Evolutionary conservation across 179 eudicot genomes (phyloP), one percentile per base, ranked within the genome.

Genomic region (Corrigiola litoralis): DNA sequence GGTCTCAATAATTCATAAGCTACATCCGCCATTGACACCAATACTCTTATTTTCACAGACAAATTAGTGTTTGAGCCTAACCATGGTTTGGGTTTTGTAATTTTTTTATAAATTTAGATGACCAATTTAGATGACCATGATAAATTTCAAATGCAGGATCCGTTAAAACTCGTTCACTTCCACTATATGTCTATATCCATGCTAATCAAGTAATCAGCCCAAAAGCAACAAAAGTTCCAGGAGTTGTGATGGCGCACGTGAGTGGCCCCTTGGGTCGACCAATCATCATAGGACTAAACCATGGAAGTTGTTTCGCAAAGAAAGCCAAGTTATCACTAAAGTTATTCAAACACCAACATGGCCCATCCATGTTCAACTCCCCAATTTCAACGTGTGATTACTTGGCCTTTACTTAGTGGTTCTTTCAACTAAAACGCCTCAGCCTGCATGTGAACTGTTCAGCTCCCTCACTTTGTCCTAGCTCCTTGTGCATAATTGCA

Each of bases 241-340:
- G 0, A 42, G 2, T 54, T 31, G 45, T 18, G 65, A 40, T 18
- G 34, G 33, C 7, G 57, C 71, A 67, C 71, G 71, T 67, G 71
- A 67, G 58, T 24, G n/a, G 21, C 71, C 71, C 51, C 71, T 65
- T 16, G 2, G 17, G 24, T 45, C 23, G 23, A 45, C 71, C 71
- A 67, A 58, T 67, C 47, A 34, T 32, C 23, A 29, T 52, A 9
- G 28, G 20, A 57, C 45, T 9, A 11, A 57, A 13, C 58, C 18
- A 32, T n/a, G 2, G 5, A 33, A 33, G 61, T 57, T 57, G 17
- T 33, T 57, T 17, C 61, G 1, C n/a, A n/a, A n/a, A n/a, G n/a
- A n/a, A n/a, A n/a, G n/a, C n/a, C n/a, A n/a, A n/a, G n/a, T n/a
- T n/a, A n/a, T n/a, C n/a, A n/a, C n/a, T n/a, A n/a, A n/a, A n/a